Percentiles rank a stretch among this genome's conserved stretches.
Conservation (phyloP, 225 moss, liverwort and hornwort species). For the Sphagnum tenellum region DNA sequence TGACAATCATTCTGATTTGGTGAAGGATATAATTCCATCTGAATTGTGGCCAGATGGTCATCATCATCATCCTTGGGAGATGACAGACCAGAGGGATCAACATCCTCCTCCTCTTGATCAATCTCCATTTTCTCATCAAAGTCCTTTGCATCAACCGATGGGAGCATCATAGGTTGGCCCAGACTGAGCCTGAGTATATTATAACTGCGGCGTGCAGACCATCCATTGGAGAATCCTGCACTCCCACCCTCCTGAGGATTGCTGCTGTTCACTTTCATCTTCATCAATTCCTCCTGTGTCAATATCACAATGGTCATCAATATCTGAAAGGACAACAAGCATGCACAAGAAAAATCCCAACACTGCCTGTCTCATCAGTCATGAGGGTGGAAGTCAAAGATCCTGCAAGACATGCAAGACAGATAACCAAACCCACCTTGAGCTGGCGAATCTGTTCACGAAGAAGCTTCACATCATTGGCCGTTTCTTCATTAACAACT, state of each 20-base stretch:
- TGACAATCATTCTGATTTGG: no score
- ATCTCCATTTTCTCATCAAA: conserved; percentile 15
- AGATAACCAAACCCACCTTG: conserved; percentile 26
- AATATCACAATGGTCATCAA: neutral
- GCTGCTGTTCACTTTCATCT: conserved; percentile 55
- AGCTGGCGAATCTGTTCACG: conserved; percentile 85
- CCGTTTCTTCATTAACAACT: conserved; percentile 76
- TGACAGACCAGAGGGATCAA: no score
- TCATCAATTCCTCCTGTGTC: conserved; percentile 70
- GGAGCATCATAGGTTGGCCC: conserved; percentile 34
- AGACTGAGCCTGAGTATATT: conserved; percentile 36
- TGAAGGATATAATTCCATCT: no score
- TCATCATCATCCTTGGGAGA: no score
- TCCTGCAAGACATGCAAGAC: neutral
- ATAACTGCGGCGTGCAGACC: conserved; percentile 42
- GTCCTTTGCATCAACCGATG: conserved; percentile 26
- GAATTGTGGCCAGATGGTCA: no score
- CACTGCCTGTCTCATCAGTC: neutral
- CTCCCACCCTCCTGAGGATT: conserved; percentile 24
- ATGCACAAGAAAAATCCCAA: neutral
- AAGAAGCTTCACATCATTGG: conserved; percentile 69
- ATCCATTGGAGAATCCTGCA: conserved; percentile 29
- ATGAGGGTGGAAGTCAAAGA: neutral
- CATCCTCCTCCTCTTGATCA: conserved; percentile 3
- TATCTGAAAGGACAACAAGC: neutral